Evolutionary conservation across 345 rosid genomes (phyloP).

Genomic region (Noccaea bulbosa): DNA sequence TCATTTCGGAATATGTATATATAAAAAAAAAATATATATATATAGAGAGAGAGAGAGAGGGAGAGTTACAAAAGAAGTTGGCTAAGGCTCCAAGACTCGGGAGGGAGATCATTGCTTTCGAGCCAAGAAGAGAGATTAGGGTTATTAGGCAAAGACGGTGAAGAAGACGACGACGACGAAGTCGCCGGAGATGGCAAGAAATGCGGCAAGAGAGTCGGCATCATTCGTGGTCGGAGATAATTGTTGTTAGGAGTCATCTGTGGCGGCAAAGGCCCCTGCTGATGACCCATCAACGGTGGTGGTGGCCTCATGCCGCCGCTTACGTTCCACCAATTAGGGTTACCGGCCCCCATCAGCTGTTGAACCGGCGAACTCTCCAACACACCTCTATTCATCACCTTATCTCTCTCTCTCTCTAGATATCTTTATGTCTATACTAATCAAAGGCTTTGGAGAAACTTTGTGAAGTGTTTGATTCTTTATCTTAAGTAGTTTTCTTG

Average conservation of each 20-base stretch:
- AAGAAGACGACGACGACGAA: slow-evolving; percentile 58
- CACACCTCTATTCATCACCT: slow-evolving; percentile 69
- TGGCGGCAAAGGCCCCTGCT: slow-evolving; percentile 40
- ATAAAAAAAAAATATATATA: background rate
- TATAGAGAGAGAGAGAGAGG: slow-evolving; percentile 23
- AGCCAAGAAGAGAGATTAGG: slow-evolving; percentile 57
- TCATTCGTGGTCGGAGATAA: slow-evolving; percentile 42
- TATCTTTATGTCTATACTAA: slow-evolving; percentile 47
- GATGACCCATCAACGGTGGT: slow-evolving; percentile 47
- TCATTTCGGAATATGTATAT: slow-evolving; percentile 15
- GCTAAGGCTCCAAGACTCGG: slow-evolving; percentile 78
- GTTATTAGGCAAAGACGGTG: slow-evolving; percentile 53
- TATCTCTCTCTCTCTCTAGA: slow-evolving; percentile 29
- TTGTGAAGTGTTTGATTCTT: slow-evolving; percentile 49
- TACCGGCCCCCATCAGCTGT: slow-evolving; percentile 80
- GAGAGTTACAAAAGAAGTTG: slow-evolving; percentile 71
- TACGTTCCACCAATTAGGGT: slow-evolving; percentile 86
- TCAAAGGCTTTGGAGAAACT: slow-evolving; percentile 55
- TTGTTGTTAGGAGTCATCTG: slow-evolving; percentile 39
- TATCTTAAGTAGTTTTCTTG: slow-evolving; percentile 52
- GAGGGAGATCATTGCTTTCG: slow-evolving; percentile 67
- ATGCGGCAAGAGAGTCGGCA: slow-evolving; percentile 54
- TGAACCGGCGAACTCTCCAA: slow-evolving; percentile 82
- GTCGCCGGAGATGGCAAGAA: slow-evolving; percentile 52
- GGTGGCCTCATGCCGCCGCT: slow-evolving; percentile 69